These are phyloP conservation scores for Penicillium glabrum DNA, from an alignment of 2,329 filamentous ascomycete species.

Conservation along the genomic window DNA sequence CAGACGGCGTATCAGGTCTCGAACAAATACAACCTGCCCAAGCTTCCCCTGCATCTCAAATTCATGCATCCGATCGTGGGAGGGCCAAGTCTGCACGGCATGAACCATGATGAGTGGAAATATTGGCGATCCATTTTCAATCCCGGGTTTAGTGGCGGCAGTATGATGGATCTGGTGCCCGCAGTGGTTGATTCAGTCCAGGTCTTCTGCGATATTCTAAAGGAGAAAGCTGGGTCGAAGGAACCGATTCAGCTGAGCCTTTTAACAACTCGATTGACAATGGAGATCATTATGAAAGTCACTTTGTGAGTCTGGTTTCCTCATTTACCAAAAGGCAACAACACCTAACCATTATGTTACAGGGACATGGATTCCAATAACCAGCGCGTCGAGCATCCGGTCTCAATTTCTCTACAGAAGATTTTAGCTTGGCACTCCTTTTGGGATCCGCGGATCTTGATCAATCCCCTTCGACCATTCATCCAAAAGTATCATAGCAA, in stretches of 20 bases:
- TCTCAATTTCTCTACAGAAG: neutral
- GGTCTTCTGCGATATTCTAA: neutral
- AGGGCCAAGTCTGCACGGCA: neutral
- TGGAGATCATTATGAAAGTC: neutral
- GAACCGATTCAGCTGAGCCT: no score
- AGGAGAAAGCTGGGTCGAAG: neutral
- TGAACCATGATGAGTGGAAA: neutral
- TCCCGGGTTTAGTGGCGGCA: neutral
- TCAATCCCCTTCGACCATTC: neutral
- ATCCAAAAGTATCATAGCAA: neutral
- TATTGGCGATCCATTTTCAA: neutral
- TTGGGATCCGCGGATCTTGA: neutral
- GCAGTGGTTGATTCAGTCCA: neutral
- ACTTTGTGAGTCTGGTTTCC: neutral
- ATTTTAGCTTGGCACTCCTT: neutral
- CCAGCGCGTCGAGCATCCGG: neutral
- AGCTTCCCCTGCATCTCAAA: neutral
- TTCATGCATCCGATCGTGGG: neutral
- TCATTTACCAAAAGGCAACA: neutral
- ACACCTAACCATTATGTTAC: neutral
- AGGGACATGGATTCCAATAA: neutral
- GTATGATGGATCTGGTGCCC: conserved; percentile 1
- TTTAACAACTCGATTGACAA: neutral
- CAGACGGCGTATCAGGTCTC: neutral
- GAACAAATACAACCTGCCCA: neutral